Evolutionary conservation across 2,329 filamentous ascomycete genomes (phyloP), one percentile per base, ranked within the genome.

Genomic region (Bertia moriformis): DNA sequence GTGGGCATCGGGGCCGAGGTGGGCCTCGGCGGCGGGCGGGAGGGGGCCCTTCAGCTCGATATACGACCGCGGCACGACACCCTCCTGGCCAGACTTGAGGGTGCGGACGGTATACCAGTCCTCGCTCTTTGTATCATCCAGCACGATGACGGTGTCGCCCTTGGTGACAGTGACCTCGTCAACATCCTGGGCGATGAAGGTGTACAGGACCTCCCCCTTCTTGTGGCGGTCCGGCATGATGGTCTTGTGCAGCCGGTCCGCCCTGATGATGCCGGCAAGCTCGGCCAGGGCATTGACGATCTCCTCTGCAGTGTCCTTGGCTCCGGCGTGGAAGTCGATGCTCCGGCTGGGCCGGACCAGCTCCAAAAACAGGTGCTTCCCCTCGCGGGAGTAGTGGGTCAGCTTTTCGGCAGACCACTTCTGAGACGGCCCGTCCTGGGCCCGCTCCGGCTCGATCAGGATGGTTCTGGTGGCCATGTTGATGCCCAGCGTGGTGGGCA

Each of bases 101-200:
- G 88, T 75, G 43, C 83, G 76, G 24, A 98, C 86, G 66, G 91
- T 87, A 89, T 91, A 96, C 91, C 91, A 98, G 55, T 98, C 91
- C 42, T 95, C 87, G 45, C 88, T 95, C 60, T 88, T 91, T 22
- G 69, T 75, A 52, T 95, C 87, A 54, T 98, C 89, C 41, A 96
- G 58, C 39, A 98, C 67, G 33, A 93, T 65, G 30, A 98, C 89
- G 52, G 96, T 89, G 53, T 98, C 91, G 30, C 83, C 91, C 17
- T 81, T 72, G 18, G 74, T 78, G 37, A 98, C 91, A 0, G 86
- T 94, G 37, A 98, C 89, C 59, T 98, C 91, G 50, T 98, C 91
- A 4, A 94, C 84, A 24, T 88, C 88, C 56, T 96, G 89, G 0
- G 91, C 91, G 76, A 86, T 83, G 56, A 98, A 98, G 53, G 96